phyloP scores from a whole-genome alignment of 2,329 filamentous ascomycete species.

The Dactylonectria estremocensis region DNA sequence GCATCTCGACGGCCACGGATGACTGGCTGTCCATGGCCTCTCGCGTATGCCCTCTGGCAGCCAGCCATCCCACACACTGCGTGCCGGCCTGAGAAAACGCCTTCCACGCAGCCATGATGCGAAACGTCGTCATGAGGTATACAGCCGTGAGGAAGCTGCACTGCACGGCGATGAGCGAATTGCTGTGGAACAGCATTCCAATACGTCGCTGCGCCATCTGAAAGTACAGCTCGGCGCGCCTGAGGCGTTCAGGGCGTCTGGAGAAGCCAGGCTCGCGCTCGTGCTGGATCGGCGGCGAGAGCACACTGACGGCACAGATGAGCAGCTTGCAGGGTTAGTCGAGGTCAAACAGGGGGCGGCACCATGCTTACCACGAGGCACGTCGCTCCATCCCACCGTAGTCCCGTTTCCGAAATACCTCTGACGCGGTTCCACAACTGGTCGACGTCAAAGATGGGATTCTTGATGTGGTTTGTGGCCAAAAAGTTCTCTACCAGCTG shows the following conservation, averaged over 20 bases:
- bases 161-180: slow-evolving; percentile 37
- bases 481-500: slow-evolving; percentile 43
- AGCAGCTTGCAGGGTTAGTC: slow-evolving; percentile 36
- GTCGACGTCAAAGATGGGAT: slow-evolving; percentile 40
- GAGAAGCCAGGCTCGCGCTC: slow-evolving; percentile 31
- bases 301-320: slow-evolving; percentile 40
- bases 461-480: slow-evolving; percentile 40
- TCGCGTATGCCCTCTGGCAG: slow-evolving; percentile 6
- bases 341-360: neutral
- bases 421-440: slow-evolving; percentile 33
- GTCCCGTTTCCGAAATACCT: slow-evolving; percentile 32
- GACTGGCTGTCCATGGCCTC: slow-evolving; percentile 8
- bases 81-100: slow-evolving; percentile 38
- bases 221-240: slow-evolving; percentile 38
- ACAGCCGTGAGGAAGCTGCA: slow-evolving; percentile 43
- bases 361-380: slow-evolving; percentile 38
- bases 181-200: slow-evolving; percentile 41
- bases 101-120: slow-evolving; percentile 42
- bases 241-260: slow-evolving; percentile 21
- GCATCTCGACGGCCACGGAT: neutral
- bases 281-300: slow-evolving; percentile 24
- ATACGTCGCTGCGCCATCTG: slow-evolving; percentile 41
- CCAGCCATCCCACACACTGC: slow-evolving; percentile 27
- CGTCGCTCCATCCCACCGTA: slow-evolving; percentile 40
- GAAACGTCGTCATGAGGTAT: slow-evolving; percentile 39